phyloP scores from a whole-genome alignment of 78 protist species.

The Dictyostelium discoideum region DNA sequence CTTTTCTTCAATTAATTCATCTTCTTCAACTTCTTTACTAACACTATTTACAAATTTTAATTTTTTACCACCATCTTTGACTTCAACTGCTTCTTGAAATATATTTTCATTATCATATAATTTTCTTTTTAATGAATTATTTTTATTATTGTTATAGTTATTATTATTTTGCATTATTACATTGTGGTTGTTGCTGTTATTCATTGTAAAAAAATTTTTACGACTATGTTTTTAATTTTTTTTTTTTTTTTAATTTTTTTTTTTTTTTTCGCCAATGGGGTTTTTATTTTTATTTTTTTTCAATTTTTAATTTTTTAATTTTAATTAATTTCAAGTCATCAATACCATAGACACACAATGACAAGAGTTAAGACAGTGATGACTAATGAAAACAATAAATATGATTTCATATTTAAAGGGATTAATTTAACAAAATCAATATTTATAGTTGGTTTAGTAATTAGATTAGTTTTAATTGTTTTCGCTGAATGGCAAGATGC shows the following conservation, averaged over 20 bases:
- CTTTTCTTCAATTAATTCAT: not conserved
- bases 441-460: constrained; percentile 37
- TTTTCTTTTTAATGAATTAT: not conserved
- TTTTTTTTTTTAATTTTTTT: not conserved
- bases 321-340: no score
- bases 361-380: not conserved
- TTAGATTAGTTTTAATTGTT: constrained; percentile 69
- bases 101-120: constrained; percentile 1
- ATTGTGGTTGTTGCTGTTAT: no score
- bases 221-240: not conserved
- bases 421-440: constrained; percentile 25
- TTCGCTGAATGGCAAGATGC: constrained; percentile 89
- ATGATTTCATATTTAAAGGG: constrained; percentile 42
- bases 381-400: not conserved
- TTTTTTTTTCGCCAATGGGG: not conserved
- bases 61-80: not conserved
- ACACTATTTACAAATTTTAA: not conserved
- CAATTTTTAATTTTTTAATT: not conserved
- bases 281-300: not conserved
- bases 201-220: not conserved
- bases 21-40: not conserved
- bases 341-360: not conserved
- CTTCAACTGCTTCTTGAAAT: not conserved
- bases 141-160: not conserved
- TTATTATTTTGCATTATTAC: not conserved